These are phyloP conservation scores for Grigorovia transvaalensis DNA, from an alignment of 805 yeast species.

Conservation along the genomic window DNA sequence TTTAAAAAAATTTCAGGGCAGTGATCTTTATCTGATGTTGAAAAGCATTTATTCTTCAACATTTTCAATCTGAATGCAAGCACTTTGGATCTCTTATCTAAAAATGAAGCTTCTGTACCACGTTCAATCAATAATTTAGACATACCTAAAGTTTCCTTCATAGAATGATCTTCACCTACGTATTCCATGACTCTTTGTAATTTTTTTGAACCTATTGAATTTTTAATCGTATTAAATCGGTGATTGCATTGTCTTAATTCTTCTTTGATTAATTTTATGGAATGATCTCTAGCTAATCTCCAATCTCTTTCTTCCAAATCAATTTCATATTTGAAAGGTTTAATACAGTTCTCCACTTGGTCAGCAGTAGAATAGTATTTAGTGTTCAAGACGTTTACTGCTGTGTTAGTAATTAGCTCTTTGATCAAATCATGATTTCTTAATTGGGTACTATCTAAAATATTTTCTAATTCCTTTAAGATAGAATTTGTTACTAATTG, in stretches of 20 bases:
- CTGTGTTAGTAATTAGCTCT: slow-evolving; percentile 75
- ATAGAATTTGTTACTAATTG: slow-evolving; percentile 72
- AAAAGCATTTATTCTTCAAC: slow-evolving; percentile 63
- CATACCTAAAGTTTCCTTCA: slow-evolving; percentile 72
- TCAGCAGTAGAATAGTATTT: slow-evolving; percentile 89
- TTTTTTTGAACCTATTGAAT: slow-evolving; percentile 74
- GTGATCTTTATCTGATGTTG: slow-evolving; percentile 69
- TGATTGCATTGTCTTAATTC: slow-evolving; percentile 75
- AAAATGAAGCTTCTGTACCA: slow-evolving; percentile 77
- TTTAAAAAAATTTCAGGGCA: slow-evolving; percentile 94
- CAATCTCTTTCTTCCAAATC: slow-evolving; percentile 95
- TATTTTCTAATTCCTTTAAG: slow-evolving; percentile 61
- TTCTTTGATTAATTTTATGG: slow-evolving; percentile 63
- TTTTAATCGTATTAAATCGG: slow-evolving; percentile 48
- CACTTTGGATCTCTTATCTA: slow-evolving; percentile 61
- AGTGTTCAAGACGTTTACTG: slow-evolving; percentile 62
- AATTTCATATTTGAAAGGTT: slow-evolving; percentile 94
- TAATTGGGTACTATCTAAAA: slow-evolving; percentile 65
- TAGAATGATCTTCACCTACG: slow-evolving; percentile 31
- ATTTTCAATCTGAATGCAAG: slow-evolving; percentile 68
- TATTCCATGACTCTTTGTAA: slow-evolving; percentile 74
- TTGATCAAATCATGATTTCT: slow-evolving; percentile 80
- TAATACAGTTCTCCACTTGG: slow-evolving; percentile 96
- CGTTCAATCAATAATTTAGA: slow-evolving; percentile 61
- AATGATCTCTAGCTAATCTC: slow-evolving; percentile 69